Percentiles rank a stretch among this genome's conserved stretches.
phyloP scores from a whole-genome alignment of 164 flowering plant species.

The Dillenia suffruticosa region DNA sequence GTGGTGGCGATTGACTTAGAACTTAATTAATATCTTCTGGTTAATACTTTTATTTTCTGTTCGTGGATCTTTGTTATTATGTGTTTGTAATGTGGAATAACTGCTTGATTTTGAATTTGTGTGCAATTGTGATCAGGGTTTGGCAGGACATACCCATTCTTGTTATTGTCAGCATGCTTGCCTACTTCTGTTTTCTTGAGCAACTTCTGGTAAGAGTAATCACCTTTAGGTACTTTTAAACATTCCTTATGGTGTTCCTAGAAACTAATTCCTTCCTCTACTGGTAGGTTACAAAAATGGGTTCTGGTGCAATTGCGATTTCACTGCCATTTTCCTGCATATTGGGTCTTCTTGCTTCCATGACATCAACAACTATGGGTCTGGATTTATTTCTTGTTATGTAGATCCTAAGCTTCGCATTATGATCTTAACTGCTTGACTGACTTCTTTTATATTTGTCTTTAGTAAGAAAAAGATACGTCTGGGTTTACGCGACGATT shows the following conservation, averaged over 20 bases:
- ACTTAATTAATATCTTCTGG: too few relatives aligned
- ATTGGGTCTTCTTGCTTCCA: slow-evolving; percentile 83
- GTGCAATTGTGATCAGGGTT: slow-evolving; percentile 42
- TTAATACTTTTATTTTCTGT: too few relatives aligned
- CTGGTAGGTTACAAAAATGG: slow-evolving; percentile 67
- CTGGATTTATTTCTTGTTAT: slow-evolving; percentile 9
- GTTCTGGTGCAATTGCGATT: slow-evolving; percentile 75
- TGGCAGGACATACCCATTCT: slow-evolving; percentile 97
- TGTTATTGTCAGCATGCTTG: slow-evolving; percentile 91
- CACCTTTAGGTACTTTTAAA: background rate
- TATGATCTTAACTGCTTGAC: too few relatives aligned
- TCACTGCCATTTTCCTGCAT: slow-evolving; percentile 92
- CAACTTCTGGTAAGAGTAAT: slow-evolving; percentile 77
- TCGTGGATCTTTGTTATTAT: too few relatives aligned
- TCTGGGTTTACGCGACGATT: slow-evolving; percentile 80
- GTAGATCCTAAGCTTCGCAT: too few relatives aligned
- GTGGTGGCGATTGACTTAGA: too few relatives aligned
- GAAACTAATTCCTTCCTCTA: too few relatives aligned
- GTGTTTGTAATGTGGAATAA: too few relatives aligned
- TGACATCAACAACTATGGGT: slow-evolving; percentile 97
- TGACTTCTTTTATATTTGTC: background rate
- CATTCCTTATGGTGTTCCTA: background rate
- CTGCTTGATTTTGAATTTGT: background rate
- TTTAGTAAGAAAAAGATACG: slow-evolving; percentile 66
- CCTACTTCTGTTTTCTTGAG: slow-evolving; percentile 96